Evolutionary conservation across 2,329 filamentous ascomycete genomes (phyloP), one percentile per base, ranked within the genome.

Genomic region (Beauveria scarabaeidicola): DNA sequence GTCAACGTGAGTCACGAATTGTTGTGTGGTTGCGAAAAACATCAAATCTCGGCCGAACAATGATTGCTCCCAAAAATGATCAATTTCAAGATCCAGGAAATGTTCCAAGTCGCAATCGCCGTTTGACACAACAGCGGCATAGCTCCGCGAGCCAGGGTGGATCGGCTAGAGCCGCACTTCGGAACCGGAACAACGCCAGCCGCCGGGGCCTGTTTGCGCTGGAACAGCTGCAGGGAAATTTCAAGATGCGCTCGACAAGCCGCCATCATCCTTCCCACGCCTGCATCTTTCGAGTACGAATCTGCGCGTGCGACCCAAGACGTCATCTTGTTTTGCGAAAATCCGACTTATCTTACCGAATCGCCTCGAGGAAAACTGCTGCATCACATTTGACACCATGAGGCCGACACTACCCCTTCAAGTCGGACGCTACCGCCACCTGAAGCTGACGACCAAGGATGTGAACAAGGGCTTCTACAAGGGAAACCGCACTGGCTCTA

Each of bases 401-500:
- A 81, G 84, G 72, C 83, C 89, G 59, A 89, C 89, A 17, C 13
- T 21, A 15, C 79, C 83, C 68, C 72, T 77, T 64, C 85, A 96
- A 67, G 77, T 85, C 68, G 77, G 85, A 71, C 82, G 83, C 61
- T 82, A 91, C 69, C 83, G 86, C 74, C 91, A 93, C 70, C 79
- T 92, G 61, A 81, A 82, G 57, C 83, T 99, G 69, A 97, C 90
- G 13, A 96, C 93, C 66, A 99, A 99, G 77, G 87, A 94, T 75
- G 87, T 93, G 72, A 89, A 88, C 73, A 90, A 91, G 71, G 93
- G 92, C 66, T 99, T 87, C 84, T 99, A 99, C 85, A 97, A 97
- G 81, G 94, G 94, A 71, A 97, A 89, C 68, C 82, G 92, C 51
- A 88, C 91, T 1, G 94, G 94, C 1, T 85, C 89, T 46, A 91